Base-by-base conservation (phyloP, 2,329 filamentous ascomycete genomes). In the Arthrobotrys musiformis region DNA sequence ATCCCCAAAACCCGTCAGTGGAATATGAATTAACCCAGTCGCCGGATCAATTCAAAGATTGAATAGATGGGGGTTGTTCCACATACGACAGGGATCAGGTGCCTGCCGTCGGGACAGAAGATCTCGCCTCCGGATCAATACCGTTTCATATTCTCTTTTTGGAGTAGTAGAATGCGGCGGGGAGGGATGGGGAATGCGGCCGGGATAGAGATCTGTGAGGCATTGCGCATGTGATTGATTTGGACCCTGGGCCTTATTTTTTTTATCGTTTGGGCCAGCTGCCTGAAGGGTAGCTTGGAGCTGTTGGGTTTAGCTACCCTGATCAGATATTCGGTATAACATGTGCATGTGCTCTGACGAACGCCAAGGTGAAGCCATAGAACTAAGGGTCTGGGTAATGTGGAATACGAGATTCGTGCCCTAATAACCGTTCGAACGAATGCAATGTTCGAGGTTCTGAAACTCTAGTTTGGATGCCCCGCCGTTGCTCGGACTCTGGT, bases 51-150 rank as follows among this genome's bases (percentile, higher is more conserved):
- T 72, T 72, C 33, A 37, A 72, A n/a, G 35, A 24, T 26, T 72
- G 28, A 56, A 24, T 35, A 35, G 62, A 54, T 61, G 44, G 44
- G 44, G 42, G 37, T 61, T 70, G 72, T 70, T 76, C 63, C 72
- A 69, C 42, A 64, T 70, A 8, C 22, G 64, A 70, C 72, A 76
- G 72, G 72, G 72, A 76, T 76, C 33, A 69, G 56, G 35, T 68
- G 56, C 48, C 28, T 70, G 72, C 72, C 64, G 72, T 76, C 72
- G 72, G 72, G 64, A 76, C 58, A 70, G 60, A 63, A 70, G 72
- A 76, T 76, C 72, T 76, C 72, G 72, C 56, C 72, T 76, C 72
- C 72, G 72, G 72, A 70, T 70, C 64, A 76, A 64, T 69, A 28
- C 33, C 58, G 72, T 76, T 74, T 74, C 70, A 64, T 28, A 15